Evolutionary conservation across 148 eudicot genomes (phyloP).

Genomic region (Pharnaceum exiguum): DNA sequence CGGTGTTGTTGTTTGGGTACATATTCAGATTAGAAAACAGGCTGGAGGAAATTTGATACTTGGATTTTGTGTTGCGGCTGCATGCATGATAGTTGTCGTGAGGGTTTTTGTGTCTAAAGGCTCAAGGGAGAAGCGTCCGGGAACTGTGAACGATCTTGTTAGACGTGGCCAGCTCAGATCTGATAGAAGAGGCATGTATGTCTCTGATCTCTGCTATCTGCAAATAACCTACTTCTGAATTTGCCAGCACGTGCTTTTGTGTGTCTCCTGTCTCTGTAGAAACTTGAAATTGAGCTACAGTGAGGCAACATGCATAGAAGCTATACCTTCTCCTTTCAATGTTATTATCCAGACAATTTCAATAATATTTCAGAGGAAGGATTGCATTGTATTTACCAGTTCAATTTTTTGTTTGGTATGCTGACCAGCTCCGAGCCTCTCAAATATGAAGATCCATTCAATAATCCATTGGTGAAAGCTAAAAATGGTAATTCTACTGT

Average conservation of each 20-base stretch:
- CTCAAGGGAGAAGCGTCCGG: slow-evolving; percentile 46
- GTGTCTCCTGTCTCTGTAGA: background rate
- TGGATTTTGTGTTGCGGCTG: slow-evolving; percentile 49
- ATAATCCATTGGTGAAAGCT: slow-evolving; percentile 85
- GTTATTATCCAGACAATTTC: no score
- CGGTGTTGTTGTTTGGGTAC: slow-evolving; percentile 8
- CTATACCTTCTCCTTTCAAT: background rate
- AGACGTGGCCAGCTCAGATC: slow-evolving; percentile 98
- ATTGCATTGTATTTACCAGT: slow-evolving; percentile 10
- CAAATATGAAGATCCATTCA: slow-evolving; percentile 93
- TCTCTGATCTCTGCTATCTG: slow-evolving; percentile 21
- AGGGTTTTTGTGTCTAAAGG: slow-evolving; percentile 44
- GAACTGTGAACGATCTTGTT: slow-evolving; percentile 97
- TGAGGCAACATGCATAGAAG: background rate
- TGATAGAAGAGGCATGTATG: slow-evolving; percentile 99
- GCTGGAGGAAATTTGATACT: slow-evolving; percentile 43
- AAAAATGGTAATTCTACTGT: slow-evolving; percentile 69
- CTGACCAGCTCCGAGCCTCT: slow-evolving; percentile 68
- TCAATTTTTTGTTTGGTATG: slow-evolving; percentile 1
- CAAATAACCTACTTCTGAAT: background rate
- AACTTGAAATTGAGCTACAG: background rate
- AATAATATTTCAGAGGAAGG: background rate
- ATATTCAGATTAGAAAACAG: slow-evolving; percentile 48
- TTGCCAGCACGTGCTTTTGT: background rate
- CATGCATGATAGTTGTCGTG: slow-evolving; percentile 51